Base-by-base conservation (phyloP, 2,329 filamentous ascomycete genomes). In the Penicillium oxalicum region DNA sequence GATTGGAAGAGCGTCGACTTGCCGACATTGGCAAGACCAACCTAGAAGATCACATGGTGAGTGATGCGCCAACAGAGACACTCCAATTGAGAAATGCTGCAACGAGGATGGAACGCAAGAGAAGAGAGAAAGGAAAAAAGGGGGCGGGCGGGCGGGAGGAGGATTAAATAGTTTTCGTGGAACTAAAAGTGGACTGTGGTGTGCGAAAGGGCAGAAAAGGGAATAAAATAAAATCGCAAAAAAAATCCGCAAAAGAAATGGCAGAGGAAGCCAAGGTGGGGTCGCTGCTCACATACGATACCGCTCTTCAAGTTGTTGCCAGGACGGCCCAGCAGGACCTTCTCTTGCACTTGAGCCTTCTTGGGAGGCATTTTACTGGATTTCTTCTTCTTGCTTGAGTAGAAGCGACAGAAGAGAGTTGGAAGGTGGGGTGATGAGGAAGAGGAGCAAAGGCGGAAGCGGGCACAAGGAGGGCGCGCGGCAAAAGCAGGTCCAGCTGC, bases 1-100 rank as follows among this genome's bases (percentile, higher is more conserved):
- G 93, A 90, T 79, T 98, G 94, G 83, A 98, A 98, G 65, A 98
- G 84, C 32, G 94, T 98, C 60, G 93, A 98, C 79, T 98, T 98
- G 74, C 93, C 93, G 63, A 98, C 94, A 74, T 98, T 98, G 73
- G 93, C 93, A 66, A 98, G 84, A 76, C 93, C 93, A 74, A 98
- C 90, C 90, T 95, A 71, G 47, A 52, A 33, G 27, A 38, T 45
- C 43, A 40, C 50, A 61, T 58, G 38, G 54, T 56, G 43, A 57
- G 57, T 45, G 40, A 28, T 37, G 40, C 32, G 37, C 12, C 42
- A 33, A 48, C 38, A 32, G 29, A 32, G 4, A 32, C 29, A 32
- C 29, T 32, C 4, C 29, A 32, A 32, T 32, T 32, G 29, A 32
- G 36, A 38, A 35, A 51, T 38, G 37, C 53, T 44, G 52, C 45